Conservation (phyloP, 352 stramenopile species). For the Phytophthora pseudosyringae region DNA sequence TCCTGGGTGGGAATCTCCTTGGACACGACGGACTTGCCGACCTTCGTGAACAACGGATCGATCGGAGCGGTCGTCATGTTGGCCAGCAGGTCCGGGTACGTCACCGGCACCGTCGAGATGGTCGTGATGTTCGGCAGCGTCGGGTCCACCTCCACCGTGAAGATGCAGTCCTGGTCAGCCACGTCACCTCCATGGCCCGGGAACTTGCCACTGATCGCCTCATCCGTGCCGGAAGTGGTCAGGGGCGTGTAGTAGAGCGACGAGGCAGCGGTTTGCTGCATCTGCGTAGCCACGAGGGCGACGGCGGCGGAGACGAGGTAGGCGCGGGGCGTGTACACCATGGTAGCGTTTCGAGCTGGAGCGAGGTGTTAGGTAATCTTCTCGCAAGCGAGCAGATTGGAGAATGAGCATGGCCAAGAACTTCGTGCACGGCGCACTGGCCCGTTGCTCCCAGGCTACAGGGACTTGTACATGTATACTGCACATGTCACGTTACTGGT, state of each 20-base stretch:
- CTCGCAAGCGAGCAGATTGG: constrained; percentile 34
- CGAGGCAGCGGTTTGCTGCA: constrained; percentile 21
- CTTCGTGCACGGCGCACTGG: not conserved
- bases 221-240: constrained; percentile 6
- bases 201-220: constrained; percentile 22
- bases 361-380: constrained; percentile 29
- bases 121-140: constrained; percentile 31
- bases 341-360: constrained; percentile 23
- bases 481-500: too few relatives aligned
- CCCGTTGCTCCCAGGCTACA: not conserved
- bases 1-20: not conserved
- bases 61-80: constrained; percentile 19
- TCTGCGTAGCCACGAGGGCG: constrained; percentile 21
- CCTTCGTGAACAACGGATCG: constrained; percentile 23
- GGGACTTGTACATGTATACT: not conserved
- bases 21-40: constrained; percentile 25
- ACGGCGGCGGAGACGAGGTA: constrained; percentile 34
- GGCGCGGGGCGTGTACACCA: constrained; percentile 32
- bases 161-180: constrained; percentile 12
- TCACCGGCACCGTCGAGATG: constrained; percentile 25
- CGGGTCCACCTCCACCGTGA: constrained; percentile 24
- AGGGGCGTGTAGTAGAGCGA: constrained; percentile 25
- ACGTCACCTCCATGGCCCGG: constrained; percentile 13
- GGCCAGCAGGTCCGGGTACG: constrained; percentile 21
- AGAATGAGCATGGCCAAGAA: constrained; percentile 14